Conservation (phyloP, 73 alveolate genomes). For the Durusdinium trenchii region DNA sequence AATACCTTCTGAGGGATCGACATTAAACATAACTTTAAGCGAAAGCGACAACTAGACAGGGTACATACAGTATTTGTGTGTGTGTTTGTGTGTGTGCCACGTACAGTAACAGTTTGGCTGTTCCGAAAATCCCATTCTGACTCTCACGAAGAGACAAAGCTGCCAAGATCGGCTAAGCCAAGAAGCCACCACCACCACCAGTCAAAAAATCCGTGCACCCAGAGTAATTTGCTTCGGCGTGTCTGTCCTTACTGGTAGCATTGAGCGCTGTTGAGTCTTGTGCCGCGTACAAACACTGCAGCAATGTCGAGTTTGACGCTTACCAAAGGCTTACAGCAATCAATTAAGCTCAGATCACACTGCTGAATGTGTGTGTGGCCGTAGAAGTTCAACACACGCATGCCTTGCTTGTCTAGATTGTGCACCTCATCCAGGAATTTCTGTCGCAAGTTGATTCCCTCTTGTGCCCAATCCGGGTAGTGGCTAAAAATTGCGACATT, state of each 20-base stretch:
- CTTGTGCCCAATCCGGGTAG: conserved; percentile 93
- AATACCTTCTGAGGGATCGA: too few species aligned
- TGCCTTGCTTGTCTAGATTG: background rate
- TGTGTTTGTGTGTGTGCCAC: background rate
- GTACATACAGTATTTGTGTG: too few species aligned
- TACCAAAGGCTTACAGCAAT: background rate
- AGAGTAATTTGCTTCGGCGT: conserved; percentile 22
- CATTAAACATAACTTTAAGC: too few species aligned
- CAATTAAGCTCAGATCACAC: conserved; percentile 49
- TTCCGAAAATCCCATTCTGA: background rate
- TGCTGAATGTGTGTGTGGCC: conserved; percentile 96
- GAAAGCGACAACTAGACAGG: too few species aligned
- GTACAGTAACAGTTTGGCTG: background rate
- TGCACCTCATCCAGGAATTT: conserved; percentile 26
- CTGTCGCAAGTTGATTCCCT: conserved; percentile 70
- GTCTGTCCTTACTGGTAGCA: background rate
- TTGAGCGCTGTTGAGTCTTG: too few species aligned
- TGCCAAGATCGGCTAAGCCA: too few species aligned
- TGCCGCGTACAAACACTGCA: background rate
- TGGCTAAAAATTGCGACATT: conserved; percentile 65
- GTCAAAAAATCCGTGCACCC: conserved; percentile 81
- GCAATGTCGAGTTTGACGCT: background rate
- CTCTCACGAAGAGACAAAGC: too few species aligned
- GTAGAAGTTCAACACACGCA: conserved; percentile 67
- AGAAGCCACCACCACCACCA: conserved; percentile 73